Evolutionary conservation across 805 yeast species (phyloP), one percentile per base, ranked within the genome.

Genomic region (Saturnispora kantuleensis): DNA sequence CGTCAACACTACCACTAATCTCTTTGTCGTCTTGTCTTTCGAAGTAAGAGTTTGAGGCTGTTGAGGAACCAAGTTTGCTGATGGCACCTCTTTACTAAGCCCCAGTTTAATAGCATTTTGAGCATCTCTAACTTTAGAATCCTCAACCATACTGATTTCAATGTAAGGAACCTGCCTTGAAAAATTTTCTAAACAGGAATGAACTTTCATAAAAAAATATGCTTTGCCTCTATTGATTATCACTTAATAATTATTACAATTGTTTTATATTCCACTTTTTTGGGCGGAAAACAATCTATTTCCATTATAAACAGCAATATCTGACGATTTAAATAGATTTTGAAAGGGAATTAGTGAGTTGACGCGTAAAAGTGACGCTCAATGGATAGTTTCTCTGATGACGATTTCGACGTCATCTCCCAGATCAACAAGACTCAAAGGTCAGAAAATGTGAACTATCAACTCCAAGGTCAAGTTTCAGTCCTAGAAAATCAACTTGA

Each of bases 1-100:
- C 12, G 96, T 79, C 38, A 93, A 73, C n/a, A 93, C 98, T 16
- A 93, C 98, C 47, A 93, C 79, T 56, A 93, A 71, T 58, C 98
- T 74, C 63, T 87, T 80, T 10, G 96, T 81, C 49, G 70, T 72
- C 59, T 90, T 90, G 68, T 90, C 97, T 52, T 76, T 83, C 0
- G 97, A 85, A 35, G 77, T 77, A 45, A 89, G 71, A 7, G 87
- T 78, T 21, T 77, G 67, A 31, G 98, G 97, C 50, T 87, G 89
- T 37, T 79, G 79, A 10, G 97, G 97, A 18, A 88, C 89, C 41
- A 88, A 68, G 4, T 88, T 79, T 2, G 95, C 95, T 35, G 58
- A 57, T 31, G 68, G 63, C 37, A 60, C 60, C 21, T 57, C 55
- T 37, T 52, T 55, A 43, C 49, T 54, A 16, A 42, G 35, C 5